Evolutionary conservation across 768 basidiomycete genomes (phyloP).

Genomic region (Boletus sp.): DNA sequence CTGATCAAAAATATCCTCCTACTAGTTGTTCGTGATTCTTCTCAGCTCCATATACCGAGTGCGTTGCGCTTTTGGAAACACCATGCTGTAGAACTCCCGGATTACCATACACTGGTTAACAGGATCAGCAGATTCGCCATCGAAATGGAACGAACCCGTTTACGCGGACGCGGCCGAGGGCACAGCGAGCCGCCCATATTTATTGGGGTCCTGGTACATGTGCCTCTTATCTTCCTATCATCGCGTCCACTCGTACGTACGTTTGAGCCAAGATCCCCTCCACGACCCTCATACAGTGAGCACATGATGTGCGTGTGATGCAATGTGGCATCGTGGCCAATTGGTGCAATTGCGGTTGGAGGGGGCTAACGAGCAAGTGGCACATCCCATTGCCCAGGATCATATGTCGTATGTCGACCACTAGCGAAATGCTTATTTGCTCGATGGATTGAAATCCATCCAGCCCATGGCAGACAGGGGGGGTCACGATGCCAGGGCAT

Average conservation of each 20-base stretch:
- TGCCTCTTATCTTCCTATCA: slow-evolving; percentile 13
- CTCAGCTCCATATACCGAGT: background rate
- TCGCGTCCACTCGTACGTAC: slow-evolving; percentile 14
- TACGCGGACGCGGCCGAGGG: slow-evolving; percentile 16
- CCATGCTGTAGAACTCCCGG: slow-evolving; percentile 2
- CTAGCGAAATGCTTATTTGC: background rate
- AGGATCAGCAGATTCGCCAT: background rate
- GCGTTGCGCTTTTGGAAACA: background rate
- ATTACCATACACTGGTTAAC: background rate
- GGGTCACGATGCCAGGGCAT: background rate
- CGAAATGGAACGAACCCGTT: background rate
- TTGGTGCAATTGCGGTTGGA: background rate
- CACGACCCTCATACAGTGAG: slow-evolving; percentile 1
- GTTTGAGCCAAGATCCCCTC: slow-evolving; percentile 4
- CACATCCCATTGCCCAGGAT: background rate
- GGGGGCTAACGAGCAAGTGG: background rate
- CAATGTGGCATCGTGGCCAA: background rate
- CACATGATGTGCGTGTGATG: slow-evolving; percentile 4
- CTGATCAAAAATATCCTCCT: slow-evolving; percentile 1
- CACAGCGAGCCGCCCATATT: background rate
- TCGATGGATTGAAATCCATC: background rate
- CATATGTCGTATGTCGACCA: background rate
- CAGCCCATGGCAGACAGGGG: background rate
- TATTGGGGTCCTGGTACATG: slow-evolving; percentile 20
- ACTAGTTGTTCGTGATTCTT: background rate